These are phyloP conservation scores for Lichtheimia hyalospora DNA, from an alignment of 371 early-diverging fungal genomes.

Conservation along the genomic window DNA sequence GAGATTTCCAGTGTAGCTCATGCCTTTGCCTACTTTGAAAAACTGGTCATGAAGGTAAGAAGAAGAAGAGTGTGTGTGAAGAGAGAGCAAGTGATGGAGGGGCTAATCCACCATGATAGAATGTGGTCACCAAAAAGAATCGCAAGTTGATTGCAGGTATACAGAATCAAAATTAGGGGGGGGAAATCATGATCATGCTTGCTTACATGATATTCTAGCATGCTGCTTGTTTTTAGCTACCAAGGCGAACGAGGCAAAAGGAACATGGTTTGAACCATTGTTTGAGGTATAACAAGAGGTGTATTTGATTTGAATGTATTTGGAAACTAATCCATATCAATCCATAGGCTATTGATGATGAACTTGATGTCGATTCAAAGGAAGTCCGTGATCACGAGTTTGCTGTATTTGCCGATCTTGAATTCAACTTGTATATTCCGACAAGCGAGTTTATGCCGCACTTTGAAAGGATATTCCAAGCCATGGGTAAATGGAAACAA, in stretches of 20 bases:
- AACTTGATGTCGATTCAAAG: conserved; percentile 73
- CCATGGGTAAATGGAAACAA: conserved; percentile 19
- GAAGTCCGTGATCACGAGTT: conserved; percentile 87
- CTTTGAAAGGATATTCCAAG: conserved; percentile 71
- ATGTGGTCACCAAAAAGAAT: conserved; percentile 74
- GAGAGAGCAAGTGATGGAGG: no score
- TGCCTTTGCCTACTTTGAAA: conserved; percentile 92
- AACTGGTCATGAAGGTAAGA: conserved; percentile 72
- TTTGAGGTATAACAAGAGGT: conserved; percentile 20
- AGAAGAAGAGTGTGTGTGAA: background rate
- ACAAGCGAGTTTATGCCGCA: conserved; percentile 85
- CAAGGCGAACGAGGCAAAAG: conserved; percentile 88
- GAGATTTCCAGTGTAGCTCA: conserved; percentile 91
- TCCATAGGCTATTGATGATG: conserved; percentile 36
- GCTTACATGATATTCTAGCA: conserved; percentile 33
- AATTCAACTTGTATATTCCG: conserved; percentile 83
- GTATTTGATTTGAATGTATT: background rate
- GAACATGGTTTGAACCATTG: conserved; percentile 40
- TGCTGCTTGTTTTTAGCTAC: conserved; percentile 77
- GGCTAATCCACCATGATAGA: no score
- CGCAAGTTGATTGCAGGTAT: conserved; percentile 80
- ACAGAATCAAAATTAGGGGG: background rate
- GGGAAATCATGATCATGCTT: no score
- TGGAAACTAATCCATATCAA: background rate
- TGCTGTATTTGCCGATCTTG: conserved; percentile 80